phyloP scores from a whole-genome alignment of 805 yeast genomes.

The Nakazawaea molendinolei region DNA sequence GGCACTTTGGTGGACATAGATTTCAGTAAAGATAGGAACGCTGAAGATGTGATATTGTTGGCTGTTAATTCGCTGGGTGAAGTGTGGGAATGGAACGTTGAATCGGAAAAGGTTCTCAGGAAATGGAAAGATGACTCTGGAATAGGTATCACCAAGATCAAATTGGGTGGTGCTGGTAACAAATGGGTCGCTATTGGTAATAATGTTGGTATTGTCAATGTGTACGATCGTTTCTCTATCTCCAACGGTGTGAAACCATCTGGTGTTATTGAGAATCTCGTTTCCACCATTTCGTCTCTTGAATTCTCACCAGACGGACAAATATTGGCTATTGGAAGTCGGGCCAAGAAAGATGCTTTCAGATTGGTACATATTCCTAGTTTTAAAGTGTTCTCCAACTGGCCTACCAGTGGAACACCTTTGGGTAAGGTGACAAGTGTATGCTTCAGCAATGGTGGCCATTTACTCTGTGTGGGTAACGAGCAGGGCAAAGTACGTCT shows the following conservation, averaged over 20 bases:
- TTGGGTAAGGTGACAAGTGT: conserved; percentile 86
- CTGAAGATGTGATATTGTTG: conserved; percentile 40
- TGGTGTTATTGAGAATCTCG: conserved; percentile 67
- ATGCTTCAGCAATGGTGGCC: conserved; percentile 72
- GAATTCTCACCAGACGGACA: conserved; percentile 86
- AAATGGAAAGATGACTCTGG: conserved; percentile 88
- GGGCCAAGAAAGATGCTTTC: conserved; percentile 80
- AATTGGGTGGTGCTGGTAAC: conserved; percentile 61
- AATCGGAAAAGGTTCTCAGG: conserved; percentile 40
- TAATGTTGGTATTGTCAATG: conserved; percentile 80
- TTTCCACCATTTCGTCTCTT: conserved; percentile 71
- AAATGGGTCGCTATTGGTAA: conserved; percentile 88
- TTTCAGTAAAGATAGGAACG: conserved; percentile 38
- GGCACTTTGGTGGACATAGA: conserved; percentile 81
- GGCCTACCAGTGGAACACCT: conserved; percentile 98
- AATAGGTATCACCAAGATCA: conserved; percentile 71
- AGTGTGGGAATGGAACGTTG: conserved; percentile 76
- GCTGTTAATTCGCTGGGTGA: conserved; percentile 73
- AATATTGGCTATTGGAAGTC: conserved; percentile 74
- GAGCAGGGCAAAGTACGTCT: conserved; percentile 86
- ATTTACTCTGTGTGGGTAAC: conserved; percentile 84
- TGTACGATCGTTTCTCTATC: conserved; percentile 56
- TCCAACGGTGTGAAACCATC: conserved; percentile 41
- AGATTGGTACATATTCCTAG: conserved; percentile 83
- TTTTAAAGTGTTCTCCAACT: conserved; percentile 80